These are phyloP conservation scores for Wickerhamomyces sp. DNA, from an alignment of 1,139 yeast species.

Conservation along the genomic window DNA sequence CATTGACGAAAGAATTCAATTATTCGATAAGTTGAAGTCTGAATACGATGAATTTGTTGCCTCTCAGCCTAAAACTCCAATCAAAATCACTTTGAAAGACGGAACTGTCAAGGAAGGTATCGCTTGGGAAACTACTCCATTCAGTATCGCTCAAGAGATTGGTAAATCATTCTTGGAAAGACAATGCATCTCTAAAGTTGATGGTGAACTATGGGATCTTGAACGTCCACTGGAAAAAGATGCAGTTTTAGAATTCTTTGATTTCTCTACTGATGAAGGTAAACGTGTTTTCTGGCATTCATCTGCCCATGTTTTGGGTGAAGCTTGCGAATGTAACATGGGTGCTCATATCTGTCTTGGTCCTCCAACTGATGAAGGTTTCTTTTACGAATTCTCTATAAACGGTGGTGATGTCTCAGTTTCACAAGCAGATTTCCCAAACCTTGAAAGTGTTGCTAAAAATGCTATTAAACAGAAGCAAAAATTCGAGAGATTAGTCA, in stretches of 20 bases:
- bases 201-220: slow-evolving; percentile 92
- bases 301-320: slow-evolving; percentile 97
- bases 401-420: slow-evolving; percentile 78
- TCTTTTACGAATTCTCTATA: slow-evolving; percentile 94
- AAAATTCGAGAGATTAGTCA: slow-evolving; percentile 87
- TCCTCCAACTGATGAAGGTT: slow-evolving; percentile 98
- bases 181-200: slow-evolving; percentile 85
- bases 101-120: slow-evolving; percentile 76
- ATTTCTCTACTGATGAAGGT: slow-evolving; percentile 85
- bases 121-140: slow-evolving; percentile 87
- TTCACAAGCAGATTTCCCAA: slow-evolving; percentile 76
- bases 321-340: slow-evolving; percentile 93
- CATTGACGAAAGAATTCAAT: slow-evolving; percentile 69
- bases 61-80: slow-evolving; percentile 53
- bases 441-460: slow-evolving; percentile 83
- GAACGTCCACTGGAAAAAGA: slow-evolving; percentile 88
- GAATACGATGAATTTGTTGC: slow-evolving; percentile 73
- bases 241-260: slow-evolving; percentile 64
- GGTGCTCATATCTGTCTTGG: slow-evolving; percentile 93
- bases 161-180: slow-evolving; percentile 87
- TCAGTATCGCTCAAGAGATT: slow-evolving; percentile 77
- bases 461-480: slow-evolving; percentile 94
- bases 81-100: slow-evolving; percentile 81
- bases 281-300: slow-evolving; percentile 98
- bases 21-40: slow-evolving; percentile 79